These are phyloP conservation scores for Syncephalastrum sp. DNA, from an alignment of 371 early-diverging fungal species.

Conservation along the genomic window DNA sequence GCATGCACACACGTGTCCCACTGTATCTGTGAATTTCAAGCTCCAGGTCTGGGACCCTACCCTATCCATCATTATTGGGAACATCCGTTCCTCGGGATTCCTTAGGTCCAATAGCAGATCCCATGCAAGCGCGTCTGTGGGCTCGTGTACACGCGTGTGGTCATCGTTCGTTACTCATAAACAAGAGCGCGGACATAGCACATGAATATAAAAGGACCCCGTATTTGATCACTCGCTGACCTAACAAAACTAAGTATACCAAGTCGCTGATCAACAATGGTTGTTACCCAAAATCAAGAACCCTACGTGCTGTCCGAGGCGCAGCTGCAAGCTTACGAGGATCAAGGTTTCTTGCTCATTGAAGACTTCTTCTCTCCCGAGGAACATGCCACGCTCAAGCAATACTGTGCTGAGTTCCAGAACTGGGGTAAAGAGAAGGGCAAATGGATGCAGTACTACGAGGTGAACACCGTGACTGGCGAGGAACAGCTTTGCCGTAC, in stretches of 20 bases:
- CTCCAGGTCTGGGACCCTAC: too few relatives aligned
- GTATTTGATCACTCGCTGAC: too few relatives aligned
- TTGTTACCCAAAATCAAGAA: slow-evolving; percentile 16
- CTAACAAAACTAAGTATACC: not conserved
- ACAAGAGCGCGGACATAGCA: not conserved
- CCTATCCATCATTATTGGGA: too few relatives aligned
- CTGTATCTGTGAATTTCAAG: too few relatives aligned
- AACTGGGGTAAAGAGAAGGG: slow-evolving; percentile 52
- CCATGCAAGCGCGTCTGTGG: not conserved
- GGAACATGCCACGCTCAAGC: slow-evolving; percentile 36
- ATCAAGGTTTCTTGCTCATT: slow-evolving; percentile 49
- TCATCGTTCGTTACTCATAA: slow-evolving; percentile 2
- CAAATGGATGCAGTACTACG: slow-evolving; percentile 66
- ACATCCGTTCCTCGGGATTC: too few relatives aligned
- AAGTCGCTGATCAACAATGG: slow-evolving; percentile 1
- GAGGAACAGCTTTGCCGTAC: slow-evolving; percentile 53
- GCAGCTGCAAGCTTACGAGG: slow-evolving; percentile 39
- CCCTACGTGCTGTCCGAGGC: slow-evolving; percentile 35
- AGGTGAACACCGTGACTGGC: slow-evolving; percentile 35
- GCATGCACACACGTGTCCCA: too few relatives aligned
- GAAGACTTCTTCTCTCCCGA: slow-evolving; percentile 46
- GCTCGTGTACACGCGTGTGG: not conserved
- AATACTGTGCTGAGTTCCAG: slow-evolving; percentile 39
- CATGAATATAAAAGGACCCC: not conserved
- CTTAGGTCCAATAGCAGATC: too few relatives aligned